Percentiles rank a stretch among this genome's conserved stretches.
phyloP scores from a whole-genome alignment of 129 eudicot genomes.

The Flaveria ramosissima region DNA sequence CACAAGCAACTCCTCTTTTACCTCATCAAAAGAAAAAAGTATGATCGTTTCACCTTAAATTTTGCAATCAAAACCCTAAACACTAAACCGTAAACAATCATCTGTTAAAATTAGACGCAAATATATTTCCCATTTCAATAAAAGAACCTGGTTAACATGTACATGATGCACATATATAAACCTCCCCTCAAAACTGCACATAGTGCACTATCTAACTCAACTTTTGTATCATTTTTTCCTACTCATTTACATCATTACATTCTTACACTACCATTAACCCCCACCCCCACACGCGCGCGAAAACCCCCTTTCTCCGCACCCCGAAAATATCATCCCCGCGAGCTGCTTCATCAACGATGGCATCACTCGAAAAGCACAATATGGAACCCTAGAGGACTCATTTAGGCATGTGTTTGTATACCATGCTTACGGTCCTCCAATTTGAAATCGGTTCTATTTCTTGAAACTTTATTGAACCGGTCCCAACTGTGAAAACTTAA shows the following conservation, averaged over 20 bases:
- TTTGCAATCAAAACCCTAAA: too few relatives aligned
- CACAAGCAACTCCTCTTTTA: too few relatives aligned
- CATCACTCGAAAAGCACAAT: background rate
- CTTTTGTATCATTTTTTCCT: slow-evolving; percentile 41
- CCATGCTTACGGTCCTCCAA: slow-evolving; percentile 11
- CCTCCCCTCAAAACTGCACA: slow-evolving; percentile 39
- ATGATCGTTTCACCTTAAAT: too few relatives aligned
- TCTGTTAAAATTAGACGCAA: slow-evolving; percentile 25
- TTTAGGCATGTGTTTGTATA: background rate
- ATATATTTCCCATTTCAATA: slow-evolving; percentile 39
- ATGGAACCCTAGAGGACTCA: background rate
- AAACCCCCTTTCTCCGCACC: slow-evolving; percentile 11
- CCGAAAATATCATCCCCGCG: background rate
- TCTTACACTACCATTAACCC: slow-evolving; percentile 23
- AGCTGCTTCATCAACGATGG: slow-evolving; percentile 8
- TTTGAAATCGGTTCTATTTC: slow-evolving; percentile 14
- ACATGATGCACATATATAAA: slow-evolving; percentile 36
- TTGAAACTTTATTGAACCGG: slow-evolving; percentile 2
- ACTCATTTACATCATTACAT: slow-evolving; percentile 42
- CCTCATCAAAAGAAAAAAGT: too few relatives aligned
- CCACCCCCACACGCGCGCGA: background rate
- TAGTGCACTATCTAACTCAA: slow-evolving; percentile 31
- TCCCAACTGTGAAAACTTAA: slow-evolving; percentile 18
- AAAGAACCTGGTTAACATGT: slow-evolving; percentile 34
- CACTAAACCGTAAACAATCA: too few relatives aligned